phyloP scores from a whole-genome alignment of 169 alveolate species.

The Toxoplasma gondii region DNA sequence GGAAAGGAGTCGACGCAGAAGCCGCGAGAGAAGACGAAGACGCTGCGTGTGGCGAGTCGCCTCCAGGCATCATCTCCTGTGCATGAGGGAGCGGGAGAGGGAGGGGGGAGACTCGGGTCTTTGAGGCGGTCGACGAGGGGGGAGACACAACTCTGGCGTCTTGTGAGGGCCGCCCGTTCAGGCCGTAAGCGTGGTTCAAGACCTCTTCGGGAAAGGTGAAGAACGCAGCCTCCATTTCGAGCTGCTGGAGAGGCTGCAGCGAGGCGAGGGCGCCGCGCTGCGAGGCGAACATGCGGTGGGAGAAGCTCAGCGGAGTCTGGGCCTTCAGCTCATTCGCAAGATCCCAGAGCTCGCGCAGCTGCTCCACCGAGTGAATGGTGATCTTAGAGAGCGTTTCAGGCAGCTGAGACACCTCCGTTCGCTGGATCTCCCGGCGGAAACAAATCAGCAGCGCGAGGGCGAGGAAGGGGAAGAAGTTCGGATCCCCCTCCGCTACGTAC shows the following conservation, averaged over 20 bases:
- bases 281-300: constrained; percentile 43
- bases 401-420: constrained; percentile 65
- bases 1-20: not conserved
- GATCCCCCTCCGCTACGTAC: constrained; percentile 72
- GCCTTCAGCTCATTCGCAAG: constrained; percentile 52
- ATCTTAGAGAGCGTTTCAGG: constrained; percentile 67
- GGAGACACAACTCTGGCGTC: not conserved
- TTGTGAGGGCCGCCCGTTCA: not conserved
- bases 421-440: constrained; percentile 56
- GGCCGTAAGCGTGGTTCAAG: constrained; percentile 61
- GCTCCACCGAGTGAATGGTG: constrained; percentile 41
- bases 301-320: constrained; percentile 58
- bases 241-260: constrained; percentile 57
- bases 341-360: constrained; percentile 58
- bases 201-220: constrained; percentile 60
- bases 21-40: not conserved
- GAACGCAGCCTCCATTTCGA: constrained; percentile 58
- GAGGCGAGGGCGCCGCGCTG: constrained; percentile 29
- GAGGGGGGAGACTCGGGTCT: not conserved
- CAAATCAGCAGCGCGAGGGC: constrained; percentile 75
- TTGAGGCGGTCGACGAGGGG: not conserved
- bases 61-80: not conserved
- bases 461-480: constrained; percentile 73
- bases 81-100: not conserved
- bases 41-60: not conserved